Evolutionary conservation across 129 eudicot species (phyloP), one percentile per base, ranked within the genome.

Genomic region (Chrysanthemum seticuspe): DNA sequence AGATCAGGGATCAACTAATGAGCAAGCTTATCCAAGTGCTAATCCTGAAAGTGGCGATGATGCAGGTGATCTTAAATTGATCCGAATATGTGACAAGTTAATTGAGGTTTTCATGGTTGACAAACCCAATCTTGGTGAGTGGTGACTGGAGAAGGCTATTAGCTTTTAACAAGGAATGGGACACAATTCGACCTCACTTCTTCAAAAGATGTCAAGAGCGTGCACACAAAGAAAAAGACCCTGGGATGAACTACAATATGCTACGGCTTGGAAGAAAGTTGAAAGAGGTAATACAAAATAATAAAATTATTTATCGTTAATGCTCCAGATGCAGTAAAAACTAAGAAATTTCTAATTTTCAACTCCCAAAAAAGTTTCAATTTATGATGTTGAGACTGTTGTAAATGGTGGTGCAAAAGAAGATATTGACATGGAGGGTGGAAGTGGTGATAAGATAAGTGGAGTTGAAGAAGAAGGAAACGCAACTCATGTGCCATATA

Each of bases 41-140:
- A 68, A n/a, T 23, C 65, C 63, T 58, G 87, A 78, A 74, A 78
- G 34, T 29, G 34, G 34, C 6, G 75, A 83, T 51, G 62, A 77
- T 50, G 25, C 74, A 16, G 86, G 76, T 75, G 87, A 75, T 49
- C 74, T 62, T 4, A 83, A 86, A 83, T 86, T 88, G 99, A 49
- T 69, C 72, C 81, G 83, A 65, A 76, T 93, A 73, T 86, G 96
- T 73, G 96, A 90, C 81, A 90, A 88, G 59, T 70, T 94, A 49
- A 90, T 94, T 65, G 89, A 76, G 10, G 90, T 94, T 49, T 94
- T 90, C 83, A 45, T 94, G 97, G 91, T 93, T 50, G 98, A 93
- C 78, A 93, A 87, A 78, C 97, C 98, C 18, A 87, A 79, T 62
- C 87, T 96, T 21, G 21, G 21, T 21, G 21, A 21, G 21, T 57